Percentiles rank a stretch among this genome's conserved stretches.
Conservation (phyloP, 1,284 basidiomycete species). For the Malassezia furfur region DNA sequence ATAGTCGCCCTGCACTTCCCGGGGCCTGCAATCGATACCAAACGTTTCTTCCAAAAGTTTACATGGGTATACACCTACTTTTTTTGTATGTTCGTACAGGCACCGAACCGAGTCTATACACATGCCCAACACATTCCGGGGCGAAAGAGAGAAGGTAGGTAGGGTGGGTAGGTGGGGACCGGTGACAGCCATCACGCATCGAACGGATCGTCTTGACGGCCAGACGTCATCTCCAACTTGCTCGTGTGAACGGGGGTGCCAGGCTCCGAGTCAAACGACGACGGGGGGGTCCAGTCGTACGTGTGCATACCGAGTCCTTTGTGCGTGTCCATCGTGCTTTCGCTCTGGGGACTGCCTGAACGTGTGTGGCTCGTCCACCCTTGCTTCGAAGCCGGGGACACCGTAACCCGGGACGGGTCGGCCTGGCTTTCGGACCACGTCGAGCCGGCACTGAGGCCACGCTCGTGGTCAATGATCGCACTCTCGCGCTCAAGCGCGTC, state of each 20-base stretch:
- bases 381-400: neutral
- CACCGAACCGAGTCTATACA: no score
- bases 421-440: no score
- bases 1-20: neutral
- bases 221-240: neutral
- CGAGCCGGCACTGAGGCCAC: neutral
- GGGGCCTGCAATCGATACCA: no score
- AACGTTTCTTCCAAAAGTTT: neutral
- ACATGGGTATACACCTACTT: neutral
- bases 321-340: neutral
- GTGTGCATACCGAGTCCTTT: neutral
- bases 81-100: no score
- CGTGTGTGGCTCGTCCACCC: neutral
- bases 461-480: neutral
- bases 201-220: no score
- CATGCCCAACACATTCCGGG: no score
- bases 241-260: neutral
- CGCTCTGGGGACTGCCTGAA: neutral
- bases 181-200: no score
- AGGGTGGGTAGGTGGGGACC: no score
- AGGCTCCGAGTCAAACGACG: neutral
- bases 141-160: no score
- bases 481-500: constrained; percentile 32
- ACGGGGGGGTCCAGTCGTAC: constrained; percentile 5
- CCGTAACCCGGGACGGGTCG: no score